Evolutionary conservation across 1,139 yeast genomes (phyloP), one percentile per base, ranked within the genome.

Genomic region (Blastobotrys buckinghamii): DNA sequence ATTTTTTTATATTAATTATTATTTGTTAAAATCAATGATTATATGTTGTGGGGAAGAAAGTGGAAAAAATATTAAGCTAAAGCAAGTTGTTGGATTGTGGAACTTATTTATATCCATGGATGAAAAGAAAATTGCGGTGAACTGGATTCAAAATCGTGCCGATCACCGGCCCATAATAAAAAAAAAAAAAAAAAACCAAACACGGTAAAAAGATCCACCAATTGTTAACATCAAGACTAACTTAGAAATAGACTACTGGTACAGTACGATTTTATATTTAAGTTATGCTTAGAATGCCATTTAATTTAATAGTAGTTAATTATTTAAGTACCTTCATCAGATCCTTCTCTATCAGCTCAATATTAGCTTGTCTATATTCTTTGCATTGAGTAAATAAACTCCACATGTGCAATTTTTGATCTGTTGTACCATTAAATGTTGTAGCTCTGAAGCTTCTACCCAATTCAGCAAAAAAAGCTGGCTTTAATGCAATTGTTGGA

Each of bases 381-480:
- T 51, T 49, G 34, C 54, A 48, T 39, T 46, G 47, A 10, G 42
- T 29, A 7, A 42, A 12, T 19, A 50, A 44, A 17, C 44, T 33
- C 24, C 34, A 32, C 42, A 55, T 36, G 22, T 48, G 50, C 48
- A 45, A 32, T 6, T 43, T 17, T 17, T 26, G 33, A 2, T 27
- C 45, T 47, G 30, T 10, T 43, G 44, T 9, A 39, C 39, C 32
- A 29, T 13, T 6, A n/a, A 15, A 2, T 8, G 33, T 32, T 5
- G 53, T 51, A 8, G 42, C 43, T 26, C 43, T 44, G 10, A 42
- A 40, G 16, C 50, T 35, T 22, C 19, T 24, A n/a, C 50, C 42
- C 42, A 58, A 39, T 44, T 53, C 56, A 9, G 33, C 41, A 40
- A 58, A 51, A 33, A 58, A 57, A 10, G 36, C 49, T 16, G 46